These are phyloP conservation scores for Haematococcus lacustris DNA, from an alignment of 139 green algal genomes.

Conservation along the genomic window DNA sequence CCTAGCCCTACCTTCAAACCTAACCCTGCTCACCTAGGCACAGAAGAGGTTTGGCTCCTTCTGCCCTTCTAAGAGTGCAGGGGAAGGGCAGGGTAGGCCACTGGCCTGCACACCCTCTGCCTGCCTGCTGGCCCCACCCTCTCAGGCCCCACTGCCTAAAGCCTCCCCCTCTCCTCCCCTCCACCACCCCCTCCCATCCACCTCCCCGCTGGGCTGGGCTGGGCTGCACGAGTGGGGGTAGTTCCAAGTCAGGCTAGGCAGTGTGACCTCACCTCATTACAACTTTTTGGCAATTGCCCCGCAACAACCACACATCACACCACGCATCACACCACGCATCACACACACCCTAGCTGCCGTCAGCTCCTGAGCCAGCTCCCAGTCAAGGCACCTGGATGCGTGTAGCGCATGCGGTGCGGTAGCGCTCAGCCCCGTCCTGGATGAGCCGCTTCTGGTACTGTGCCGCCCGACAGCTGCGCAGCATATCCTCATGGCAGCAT, in stretches of 20 bases:
- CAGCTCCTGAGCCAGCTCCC: too few species aligned
- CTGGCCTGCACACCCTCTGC: neutral
- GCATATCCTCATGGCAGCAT: neutral
- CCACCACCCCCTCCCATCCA: too few species aligned
- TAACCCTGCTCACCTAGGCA: neutral
- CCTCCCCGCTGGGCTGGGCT: too few species aligned
- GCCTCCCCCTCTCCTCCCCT: too few species aligned
- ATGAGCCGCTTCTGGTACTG: constrained; percentile 60
- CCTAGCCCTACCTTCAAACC: neutral
- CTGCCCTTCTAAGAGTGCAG: neutral
- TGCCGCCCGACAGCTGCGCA: constrained; percentile 33
- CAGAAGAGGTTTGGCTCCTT: neutral
- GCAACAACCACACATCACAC: neutral
- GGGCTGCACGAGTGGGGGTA: too few species aligned
- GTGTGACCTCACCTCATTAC: too few species aligned
- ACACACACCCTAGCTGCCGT: too few species aligned
- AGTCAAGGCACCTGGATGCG: constrained; percentile 22
- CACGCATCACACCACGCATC: neutral
- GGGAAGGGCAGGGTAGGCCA: neutral
- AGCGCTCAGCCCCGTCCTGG: constrained; percentile 33
- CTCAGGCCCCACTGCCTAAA: too few species aligned
- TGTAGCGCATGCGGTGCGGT: constrained; percentile 32
- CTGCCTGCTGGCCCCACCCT: neutral
- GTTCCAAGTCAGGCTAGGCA: too few species aligned
- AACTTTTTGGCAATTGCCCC: neutral